Evolutionary conservation across 192 early-diverging fungal genomes (phyloP).

Genomic region (Entomortierella chlamydospora): DNA sequence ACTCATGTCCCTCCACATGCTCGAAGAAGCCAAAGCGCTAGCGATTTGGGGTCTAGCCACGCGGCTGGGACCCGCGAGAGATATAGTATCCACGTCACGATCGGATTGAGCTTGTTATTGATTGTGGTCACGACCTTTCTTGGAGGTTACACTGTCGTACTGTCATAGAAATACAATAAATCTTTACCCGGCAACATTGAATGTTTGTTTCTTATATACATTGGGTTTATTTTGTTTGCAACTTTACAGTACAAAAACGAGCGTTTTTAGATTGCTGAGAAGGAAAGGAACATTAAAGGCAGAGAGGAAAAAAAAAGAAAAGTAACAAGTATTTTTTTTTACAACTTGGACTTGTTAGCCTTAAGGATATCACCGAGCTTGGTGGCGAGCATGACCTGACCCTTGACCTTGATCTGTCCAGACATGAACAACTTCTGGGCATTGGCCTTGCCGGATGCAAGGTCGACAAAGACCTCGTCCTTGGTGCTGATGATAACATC

Average conservation of each 20-base stretch:
- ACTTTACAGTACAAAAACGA: constrained; percentile 38
- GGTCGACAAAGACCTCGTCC: constrained; percentile 84
- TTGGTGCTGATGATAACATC: constrained; percentile 77
- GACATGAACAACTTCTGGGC: constrained; percentile 91
- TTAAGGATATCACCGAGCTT: constrained; percentile 73
- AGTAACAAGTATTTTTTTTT: constrained; percentile 9
- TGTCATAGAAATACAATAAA: too few species aligned
- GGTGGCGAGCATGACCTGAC: constrained; percentile 75
- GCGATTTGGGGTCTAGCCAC: neutral
- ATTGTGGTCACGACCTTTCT: neutral
- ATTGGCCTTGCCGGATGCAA: constrained; percentile 84
- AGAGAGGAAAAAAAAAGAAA: neutral
- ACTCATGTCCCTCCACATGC: constrained; percentile 19
- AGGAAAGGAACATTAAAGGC: neutral
- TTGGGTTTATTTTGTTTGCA: constrained; percentile 12
- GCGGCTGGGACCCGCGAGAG: too few species aligned
- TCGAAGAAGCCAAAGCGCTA: constrained; percentile 21
- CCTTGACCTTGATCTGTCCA: constrained; percentile 87
- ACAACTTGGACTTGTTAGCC: constrained; percentile 72
- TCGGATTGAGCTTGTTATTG: neutral
- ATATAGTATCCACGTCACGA: neutral
- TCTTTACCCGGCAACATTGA: too few species aligned
- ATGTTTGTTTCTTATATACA: neutral
- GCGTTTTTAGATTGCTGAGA: neutral
- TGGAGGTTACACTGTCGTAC: neutral